Conservation (phyloP, 148 eudicot genomes). For the Beta vulgaris region DNA sequence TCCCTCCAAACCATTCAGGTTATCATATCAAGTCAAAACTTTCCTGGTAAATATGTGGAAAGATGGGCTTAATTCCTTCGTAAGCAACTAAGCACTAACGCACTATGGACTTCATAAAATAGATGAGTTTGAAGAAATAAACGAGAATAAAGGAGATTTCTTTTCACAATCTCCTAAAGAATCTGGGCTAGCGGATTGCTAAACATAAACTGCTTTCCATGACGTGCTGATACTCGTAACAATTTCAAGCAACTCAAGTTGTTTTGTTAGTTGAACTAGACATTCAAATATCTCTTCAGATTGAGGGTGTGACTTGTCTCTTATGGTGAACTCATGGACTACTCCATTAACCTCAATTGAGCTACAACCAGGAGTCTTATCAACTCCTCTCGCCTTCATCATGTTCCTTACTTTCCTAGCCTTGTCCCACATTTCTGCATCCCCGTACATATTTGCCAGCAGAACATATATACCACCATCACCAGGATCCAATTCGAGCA, state of each 20-base stretch:
- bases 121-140: neutral
- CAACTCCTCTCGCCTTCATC: conserved; percentile 49
- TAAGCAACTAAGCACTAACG: no score
- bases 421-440: conserved; percentile 60
- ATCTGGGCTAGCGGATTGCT: conserved; percentile 6
- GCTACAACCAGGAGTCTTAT: conserved; percentile 67
- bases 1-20: conserved; percentile 1
- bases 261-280: conserved; percentile 39
- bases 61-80: neutral
- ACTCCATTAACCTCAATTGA: conserved; percentile 55
- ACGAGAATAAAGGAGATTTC: conserved; percentile 1
- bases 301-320: conserved; percentile 51
- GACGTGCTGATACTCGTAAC: conserved; percentile 21
- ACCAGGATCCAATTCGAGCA: conserved; percentile 58
- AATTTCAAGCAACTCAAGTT: conserved; percentile 36
- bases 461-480: conserved; percentile 58
- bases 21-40: neutral
- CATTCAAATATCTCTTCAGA: conserved; percentile 45
- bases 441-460: conserved; percentile 58
- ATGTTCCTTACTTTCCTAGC: conserved; percentile 47
- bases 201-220: conserved; percentile 19
- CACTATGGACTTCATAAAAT: neutral
- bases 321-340: conserved; percentile 46
- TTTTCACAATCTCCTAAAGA: neutral
- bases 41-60: no score